Evolutionary conservation across 148 eudicot species (phyloP).

Genomic region (Fagopyrum tataricum): DNA sequence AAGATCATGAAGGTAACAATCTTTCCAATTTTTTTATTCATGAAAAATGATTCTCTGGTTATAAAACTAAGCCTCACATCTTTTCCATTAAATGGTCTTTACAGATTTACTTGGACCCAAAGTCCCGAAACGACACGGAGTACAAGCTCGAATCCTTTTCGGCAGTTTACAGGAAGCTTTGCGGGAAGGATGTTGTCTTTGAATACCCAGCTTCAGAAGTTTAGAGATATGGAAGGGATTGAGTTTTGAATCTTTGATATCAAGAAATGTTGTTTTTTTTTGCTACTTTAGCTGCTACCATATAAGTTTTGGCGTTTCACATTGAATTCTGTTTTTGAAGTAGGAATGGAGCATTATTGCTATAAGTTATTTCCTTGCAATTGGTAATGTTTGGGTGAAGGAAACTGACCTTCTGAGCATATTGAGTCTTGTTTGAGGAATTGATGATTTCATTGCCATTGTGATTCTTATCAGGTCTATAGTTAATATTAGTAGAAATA

Average conservation of each 20-base stretch:
- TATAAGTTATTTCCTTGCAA: background rate
- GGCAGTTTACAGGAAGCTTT: conserved; percentile 13
- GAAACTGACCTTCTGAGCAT: background rate
- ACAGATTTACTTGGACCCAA: conserved; percentile 12
- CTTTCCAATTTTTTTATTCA: background rate
- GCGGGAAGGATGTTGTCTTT: conserved; percentile 10
- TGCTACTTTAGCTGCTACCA: background rate
- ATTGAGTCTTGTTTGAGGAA: background rate
- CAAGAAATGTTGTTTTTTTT: background rate
- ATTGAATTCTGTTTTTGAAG: conserved; percentile 5
- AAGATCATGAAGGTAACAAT: conserved; percentile 11
- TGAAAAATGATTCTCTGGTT: background rate
- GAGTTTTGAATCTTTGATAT: conserved; percentile 8
- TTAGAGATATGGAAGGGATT: background rate
- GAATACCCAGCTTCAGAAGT: conserved; percentile 11
- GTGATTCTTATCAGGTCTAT: no score
- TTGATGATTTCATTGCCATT: background rate
- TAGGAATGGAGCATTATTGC: background rate
- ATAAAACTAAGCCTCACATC: background rate
- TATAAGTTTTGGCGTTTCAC: background rate
- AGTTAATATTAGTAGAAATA: no score
- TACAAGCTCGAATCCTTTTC: conserved; percentile 13
- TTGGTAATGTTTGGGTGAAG: background rate
- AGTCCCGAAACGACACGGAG: conserved; percentile 12
- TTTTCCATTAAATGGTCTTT: background rate